Base-by-base conservation (phyloP, 352 stramenopile species). In the Phytopythium chamaehyphon region DNA sequence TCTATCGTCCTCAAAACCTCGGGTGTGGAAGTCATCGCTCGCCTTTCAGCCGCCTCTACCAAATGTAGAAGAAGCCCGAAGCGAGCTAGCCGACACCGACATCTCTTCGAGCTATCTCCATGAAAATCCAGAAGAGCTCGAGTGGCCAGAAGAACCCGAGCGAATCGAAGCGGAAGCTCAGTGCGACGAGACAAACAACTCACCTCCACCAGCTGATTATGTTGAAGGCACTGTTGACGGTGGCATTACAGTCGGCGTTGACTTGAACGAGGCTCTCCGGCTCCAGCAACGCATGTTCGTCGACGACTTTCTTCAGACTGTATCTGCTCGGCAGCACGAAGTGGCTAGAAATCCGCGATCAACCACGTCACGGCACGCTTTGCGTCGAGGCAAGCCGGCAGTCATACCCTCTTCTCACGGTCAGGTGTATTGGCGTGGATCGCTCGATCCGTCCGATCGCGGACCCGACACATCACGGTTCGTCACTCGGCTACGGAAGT, bases 281-380 rank as follows among this genome's bases (percentile, higher is more conserved):
- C 54, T 72, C 2, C 77, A 86, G 43, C 75, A 86, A 44, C 69
- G 60, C 19, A 64, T 86, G 46, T 74, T 72, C 39, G 68, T 86
- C 38, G 53, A 71, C 39, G 71, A 86, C 23, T 71, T 88, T 33
- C 58, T 83, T 48, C 66, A 84, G 23, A 62, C 69, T 24, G 66
- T 89, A 12, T 43, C 82, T 3, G 56, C 53, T 3, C 66, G 71
- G 14, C 51, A 76, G 33, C 54, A 50, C 22, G n/a, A 57, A 22
- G 2, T 12, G 2, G 3, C 26, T 7, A n/a, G 11, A 3, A 6
- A 23, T 16, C 16, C 28, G 8, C 8, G n/a, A n/a, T 2, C 28
- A n/a, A 22, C 28, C 7, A 11, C 45, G 16, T 8, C 44, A 3
- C 21, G 16, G 24, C 44, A 22, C 40, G 18, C 40, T 21, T 21